Evolutionary conservation across 129 eudicot species (phyloP), one percentile per base, ranked within the genome.

Genomic region (Dittrichia graveolens): DNA sequence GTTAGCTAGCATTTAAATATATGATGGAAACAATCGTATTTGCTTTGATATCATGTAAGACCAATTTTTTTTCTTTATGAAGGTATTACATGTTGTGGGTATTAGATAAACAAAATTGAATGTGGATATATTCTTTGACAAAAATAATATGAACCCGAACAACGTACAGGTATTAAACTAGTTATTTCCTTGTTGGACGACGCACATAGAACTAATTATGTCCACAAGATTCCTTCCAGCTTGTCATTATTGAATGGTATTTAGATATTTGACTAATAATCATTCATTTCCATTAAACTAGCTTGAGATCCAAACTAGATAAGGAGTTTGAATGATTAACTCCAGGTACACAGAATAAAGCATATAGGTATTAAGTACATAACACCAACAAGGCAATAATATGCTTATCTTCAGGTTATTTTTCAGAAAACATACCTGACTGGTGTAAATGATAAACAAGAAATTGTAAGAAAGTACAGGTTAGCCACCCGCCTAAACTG

Each of bases 401-500:
- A 61, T 69, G 71, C 50, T 56, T 57, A 67, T 35, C 53, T 56
- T 65, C 34, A 41, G 47, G 61, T 57, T 67, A 46, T 37, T 37
- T 35, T 67, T 58, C 73, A 40, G 73, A 71, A 50, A 47, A 45
- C 86, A 74, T 87, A 94, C 99, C 99, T 94, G 83, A 90, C 85
- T 68, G 97, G 97, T 41, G 99, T 94, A 75, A 88, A 90, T 18
- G 99, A 94, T 75, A 94, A 83, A 69, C 92, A 86, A 48, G 99
- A 94, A 74, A 94, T 94, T 50, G 88, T 84, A 79, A 94, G 97
- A 76, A 94, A 94, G 85, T 94, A 94, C 67, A 87, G 83, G 73
- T 94, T 94, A 71, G 99, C 99, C 83, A 94, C 97, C 81, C 99
- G 87, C 86, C 97, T 94, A 83, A 94, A 90, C 99, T 94, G 99